Base-by-base conservation (phyloP, 1,284 basidiomycete species). In the Exobasidium cylindrosporum region DNA sequence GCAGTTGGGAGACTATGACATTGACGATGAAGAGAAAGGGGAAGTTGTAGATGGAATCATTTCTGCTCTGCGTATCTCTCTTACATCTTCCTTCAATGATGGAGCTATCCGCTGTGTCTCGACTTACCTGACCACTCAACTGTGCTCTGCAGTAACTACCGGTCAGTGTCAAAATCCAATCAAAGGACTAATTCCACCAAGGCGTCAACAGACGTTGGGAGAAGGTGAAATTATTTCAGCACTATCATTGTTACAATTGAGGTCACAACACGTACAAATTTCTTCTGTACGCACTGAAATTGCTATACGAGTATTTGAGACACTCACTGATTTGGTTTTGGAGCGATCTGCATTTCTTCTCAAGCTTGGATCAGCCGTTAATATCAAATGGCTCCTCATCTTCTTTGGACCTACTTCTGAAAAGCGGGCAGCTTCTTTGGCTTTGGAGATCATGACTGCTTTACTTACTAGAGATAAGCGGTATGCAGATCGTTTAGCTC, bases 91-190 rank as follows among this genome's bases (percentile, higher is more conserved):
- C 31, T 91, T 90, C 72, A 84, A 85, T 1, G 88, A 89, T 24
- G 86, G 87, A 50, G 84, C 85, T 0, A 89, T 95, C 72, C 93
- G 92, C 73, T 90, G 91, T 0, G 81, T 93, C 0, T 87, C 92
- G 3, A 88, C 91, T 0, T 96, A 90, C 74, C 81, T 95, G 10
- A 90, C 91, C 14, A 88, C 90, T 0, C 89, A 89, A 70, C 80
- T 93, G n/a, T 87, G 89, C 68, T 17, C 49, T 31, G 29, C 49
- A 7, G 26, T 24, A 13, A 4, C 21, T 23, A 28, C 13, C 47
- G 7, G 10, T 7, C 10, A 40, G 35, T 7, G 10, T 10, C 17
- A 7, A 0, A 91, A 93, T 67, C 80, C 77, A 87, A 72, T 70
- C 3, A 69, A 68, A 67, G 69, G 61, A 54, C 65, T 68, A 17